Base-by-base conservation (phyloP, 345 rosid genomes). In the Populus tremula region DNA sequence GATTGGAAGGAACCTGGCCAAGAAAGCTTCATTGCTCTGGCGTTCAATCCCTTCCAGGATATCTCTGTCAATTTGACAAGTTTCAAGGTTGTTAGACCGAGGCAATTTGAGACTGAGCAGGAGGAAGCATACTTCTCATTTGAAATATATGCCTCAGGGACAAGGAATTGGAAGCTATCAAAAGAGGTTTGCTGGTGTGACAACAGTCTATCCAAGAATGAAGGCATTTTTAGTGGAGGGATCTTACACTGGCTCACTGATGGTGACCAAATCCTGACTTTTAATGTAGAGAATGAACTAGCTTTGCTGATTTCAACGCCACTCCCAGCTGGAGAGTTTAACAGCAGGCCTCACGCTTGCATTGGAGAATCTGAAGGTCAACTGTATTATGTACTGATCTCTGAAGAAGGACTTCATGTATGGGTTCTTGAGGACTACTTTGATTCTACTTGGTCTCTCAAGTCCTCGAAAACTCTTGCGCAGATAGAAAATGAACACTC, bases 351-450 rank as follows among this genome's bases (percentile, higher is more conserved):
- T 2, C 79, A 80, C 56, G 77, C 82, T 23, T 87, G 90, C 33
- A 80, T 87, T n/a, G 87, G 88, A 54, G 86, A 85, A 68, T 78
- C 77, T 27, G 72, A 80, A 35, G 82, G 82, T 29, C 50, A 23
- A 5, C 38, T 87, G 67, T 77, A 80, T 56, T 85, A 82, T 33
- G 45, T 82, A 9, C 43, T 78, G 76, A 35, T 81, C 66, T 85
- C 85, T 36, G 83, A 80, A 67, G 73, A 67, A 13, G 88, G 90
- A 68, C 12, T 85, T 47, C 86, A 81, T 3, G 41, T 85, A 14
- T 87, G 90, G 90, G 29, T 45, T 61, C 84, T 87, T 27, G 88
- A 87, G 59, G 84, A 87, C 33, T 76, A 79, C 75, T 85, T 81
- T 68, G 88, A 87, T 25, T 74, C 59, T 53, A 84, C 14, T 1